Base-by-base conservation (phyloP, 306 rosid genomes). In the Ammopiptanthus mongolicus region DNA sequence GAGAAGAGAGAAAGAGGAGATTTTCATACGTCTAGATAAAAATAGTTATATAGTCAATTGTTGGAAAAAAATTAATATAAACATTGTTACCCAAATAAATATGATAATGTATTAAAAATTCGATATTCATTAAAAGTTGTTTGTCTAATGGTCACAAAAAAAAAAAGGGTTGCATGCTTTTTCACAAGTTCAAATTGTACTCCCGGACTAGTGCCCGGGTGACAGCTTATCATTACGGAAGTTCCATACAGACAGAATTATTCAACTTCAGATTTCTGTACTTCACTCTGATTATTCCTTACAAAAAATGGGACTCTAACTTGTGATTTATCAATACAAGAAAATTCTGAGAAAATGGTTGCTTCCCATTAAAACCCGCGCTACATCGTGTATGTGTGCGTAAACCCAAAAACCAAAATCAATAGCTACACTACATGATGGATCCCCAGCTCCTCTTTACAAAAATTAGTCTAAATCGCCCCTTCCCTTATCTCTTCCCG, bases 391-490 rank as follows among this genome's bases (percentile, higher is more conserved):
- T 78, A 17, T 79, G 14, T 70, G 61, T 83, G 52, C 58, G 41
- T 71, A 25, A 65, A 64, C 76, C 77, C 79, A 78, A 77, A 81
- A 81, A 67, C 81, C 66, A 47, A 48, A 73, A 64, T 63, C 77
- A 56, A 81, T 73, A 69, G 76, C 82, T 82, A 73, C 72, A 70
- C 53, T 72, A 42, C 22, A 10, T 23, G 41, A 55, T 29, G 86
- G 80, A 79, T 85, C 83, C 74, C 89, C 88, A 79, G 78, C 86
- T 74, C 89, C 77, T 78, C 86, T 89, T 87, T 84, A 93, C 97
- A 89, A 85, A 80, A 86, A 44, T 82, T 70, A 75, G 77, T 69
- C 79, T 67, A 53, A 72, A 67, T 82, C 59, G 73, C 69, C 74
- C 68, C 72, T 17, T 69, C 65, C 65, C 72, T 65, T 8, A 34